A percentile compares a stretch with the other conserved stretches of the same genome.
Conservation (phyloP, 2,329 filamentous ascomycete genomes). For the Dothideomycetes sp. region DNA sequence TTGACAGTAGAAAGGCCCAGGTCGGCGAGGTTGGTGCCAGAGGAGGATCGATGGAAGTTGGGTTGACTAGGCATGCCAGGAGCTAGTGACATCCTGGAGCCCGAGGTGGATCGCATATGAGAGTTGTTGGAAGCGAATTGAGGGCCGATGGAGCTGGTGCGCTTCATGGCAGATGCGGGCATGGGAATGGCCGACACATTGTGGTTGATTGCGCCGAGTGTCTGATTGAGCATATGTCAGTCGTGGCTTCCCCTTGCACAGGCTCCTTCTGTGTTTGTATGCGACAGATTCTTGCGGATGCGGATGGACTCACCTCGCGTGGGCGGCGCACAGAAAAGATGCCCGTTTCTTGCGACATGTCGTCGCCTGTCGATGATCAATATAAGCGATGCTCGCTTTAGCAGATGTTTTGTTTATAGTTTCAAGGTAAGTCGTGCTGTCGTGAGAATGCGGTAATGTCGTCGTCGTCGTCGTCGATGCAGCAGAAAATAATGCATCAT, state of each 20-base stretch:
- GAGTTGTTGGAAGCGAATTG: slow-evolving; percentile 56
- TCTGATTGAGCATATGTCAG: slow-evolving; percentile 43
- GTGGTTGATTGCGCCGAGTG: slow-evolving; percentile 72
- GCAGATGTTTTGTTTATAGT: neutral
- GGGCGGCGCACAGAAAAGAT: slow-evolving; percentile 87
- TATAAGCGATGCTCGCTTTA: neutral
- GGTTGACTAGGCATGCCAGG: slow-evolving; percentile 76
- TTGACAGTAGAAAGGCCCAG: slow-evolving; percentile 75
- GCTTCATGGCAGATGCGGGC: slow-evolving; percentile 88
- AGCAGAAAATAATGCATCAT: too few species aligned
- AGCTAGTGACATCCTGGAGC: slow-evolving; percentile 76
- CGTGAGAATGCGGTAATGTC: neutral
- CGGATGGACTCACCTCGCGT: slow-evolving; percentile 60
- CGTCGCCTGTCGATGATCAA: slow-evolving; percentile 21
- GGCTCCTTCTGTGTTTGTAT: neutral
- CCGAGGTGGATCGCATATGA: slow-evolving; percentile 74
- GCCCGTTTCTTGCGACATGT: slow-evolving; percentile 79
- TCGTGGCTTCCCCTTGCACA: neutral
- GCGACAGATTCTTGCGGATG: neutral
- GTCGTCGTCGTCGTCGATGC: too few species aligned
- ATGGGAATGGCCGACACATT: slow-evolving; percentile 75
- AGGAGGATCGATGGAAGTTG: slow-evolving; percentile 75
- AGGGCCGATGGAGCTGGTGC: slow-evolving; percentile 67
- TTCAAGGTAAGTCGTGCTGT: neutral
- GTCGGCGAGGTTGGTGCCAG: slow-evolving; percentile 63